phyloP scores from a whole-genome alignment of 352 stramenopile genomes.

The Globisporangium abappressorium region DNA sequence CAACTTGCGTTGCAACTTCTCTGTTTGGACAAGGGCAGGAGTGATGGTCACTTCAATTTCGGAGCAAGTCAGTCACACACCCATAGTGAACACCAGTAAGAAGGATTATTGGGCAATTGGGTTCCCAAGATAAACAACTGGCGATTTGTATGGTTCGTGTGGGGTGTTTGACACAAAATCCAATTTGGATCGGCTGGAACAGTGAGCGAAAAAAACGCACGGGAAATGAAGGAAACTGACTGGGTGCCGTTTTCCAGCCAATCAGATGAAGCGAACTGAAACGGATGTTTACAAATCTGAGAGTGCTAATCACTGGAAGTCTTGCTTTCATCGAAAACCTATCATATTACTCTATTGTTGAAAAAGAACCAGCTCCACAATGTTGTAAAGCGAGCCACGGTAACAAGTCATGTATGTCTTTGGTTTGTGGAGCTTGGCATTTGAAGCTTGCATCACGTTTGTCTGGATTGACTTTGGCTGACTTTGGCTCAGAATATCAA shows the following conservation, averaged over 20 bases:
- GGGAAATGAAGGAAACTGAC: not conserved
- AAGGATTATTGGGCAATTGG: not conserved
- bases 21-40: not conserved
- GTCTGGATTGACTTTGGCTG: too few species aligned
- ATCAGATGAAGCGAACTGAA: not conserved
- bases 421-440: too few species aligned
- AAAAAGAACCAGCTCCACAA: too few species aligned
- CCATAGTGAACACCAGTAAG: not conserved
- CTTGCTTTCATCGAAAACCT: too few species aligned
- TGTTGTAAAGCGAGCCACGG: too few species aligned
- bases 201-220: not conserved
- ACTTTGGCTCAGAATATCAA: too few species aligned
- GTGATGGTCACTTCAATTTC: not conserved
- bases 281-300: not conserved
- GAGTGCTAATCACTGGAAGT: too few species aligned
- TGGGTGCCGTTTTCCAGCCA: not conserved
- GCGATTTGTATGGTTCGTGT: not conserved
- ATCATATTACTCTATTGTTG: too few species aligned
- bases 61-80: not conserved
- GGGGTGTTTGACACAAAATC: not conserved
- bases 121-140: not conserved
- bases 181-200: not conserved
- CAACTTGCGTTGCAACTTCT: not conserved
- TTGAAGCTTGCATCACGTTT: too few species aligned
- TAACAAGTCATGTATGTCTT: too few species aligned